Base-by-base conservation (phyloP, 2,329 filamentous ascomycete genomes). In the Hymenotorrendiella dingleyae region DNA sequence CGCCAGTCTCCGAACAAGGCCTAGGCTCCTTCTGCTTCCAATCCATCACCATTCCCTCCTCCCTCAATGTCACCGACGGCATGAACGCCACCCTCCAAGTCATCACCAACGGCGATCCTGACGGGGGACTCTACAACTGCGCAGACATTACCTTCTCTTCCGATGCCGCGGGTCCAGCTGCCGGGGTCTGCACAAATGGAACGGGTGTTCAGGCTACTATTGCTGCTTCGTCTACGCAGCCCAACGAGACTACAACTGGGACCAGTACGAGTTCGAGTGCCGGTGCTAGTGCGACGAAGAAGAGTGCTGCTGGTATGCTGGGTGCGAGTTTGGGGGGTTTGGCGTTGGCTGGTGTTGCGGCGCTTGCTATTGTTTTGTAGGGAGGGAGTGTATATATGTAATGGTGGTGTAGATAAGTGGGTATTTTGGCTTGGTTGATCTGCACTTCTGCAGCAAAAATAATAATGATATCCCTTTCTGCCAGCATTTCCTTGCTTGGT, bases 101-200 rank as follows among this genome's bases (percentile, higher is more conserved):
- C 38, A 71, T 88, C 27, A 83, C 78, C 3, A 71, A 79, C 39
- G 80, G 77, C 23, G 71, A 76, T 28, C 68, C 68, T 3, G 72
- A 69, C 20, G 73, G 72, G 20, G 80, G 82, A 9, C 65, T 89
- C 22, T 89, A 87, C 64, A 85, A 82, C 63, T 91, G 86, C 63
- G 81, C 84, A 56, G 84, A 90, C 55, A 76, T 90, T 51, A 80
- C 76, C 24, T 82, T 90, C 65, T 73, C 72, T 26, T 64, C 67
- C 36, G 65, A 66, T 6, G 69, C 75, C 4, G 64, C 70, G 16
- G 62, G 64, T 7, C 67, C 72, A 11, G 59, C 65, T 22, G 64
- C 58, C 17, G 64, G 65, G 30, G 63, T 71, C 44, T 87, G 82
- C 50, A 84, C 78, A 52, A 71, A 69, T 50, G 77, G 71, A 7